Conservation (phyloP, 805 yeast species). For the Candida odintsovae region DNA sequence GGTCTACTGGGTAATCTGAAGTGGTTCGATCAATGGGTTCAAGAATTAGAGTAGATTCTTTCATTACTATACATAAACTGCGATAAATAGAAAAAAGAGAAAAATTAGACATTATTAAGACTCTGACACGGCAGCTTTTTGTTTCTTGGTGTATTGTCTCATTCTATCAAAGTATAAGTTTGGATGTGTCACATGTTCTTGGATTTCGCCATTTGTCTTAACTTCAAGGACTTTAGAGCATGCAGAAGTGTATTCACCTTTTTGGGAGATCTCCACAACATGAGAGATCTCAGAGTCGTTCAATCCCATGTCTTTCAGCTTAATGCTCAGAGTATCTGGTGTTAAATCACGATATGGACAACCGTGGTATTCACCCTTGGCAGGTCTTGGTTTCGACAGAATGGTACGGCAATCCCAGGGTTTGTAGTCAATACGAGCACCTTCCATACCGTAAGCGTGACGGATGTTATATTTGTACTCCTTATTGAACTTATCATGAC, state of each 20-base stretch:
- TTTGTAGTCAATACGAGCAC: conserved; percentile 76
- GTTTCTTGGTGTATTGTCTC: conserved; percentile 43
- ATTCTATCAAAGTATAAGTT: conserved; percentile 81
- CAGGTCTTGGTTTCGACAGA: conserved; percentile 64
- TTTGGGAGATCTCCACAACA: conserved; percentile 61
- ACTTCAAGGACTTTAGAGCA: conserved; percentile 85
- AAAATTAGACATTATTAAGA: not conserved
- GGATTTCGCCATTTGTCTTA: conserved; percentile 44
- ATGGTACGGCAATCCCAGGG: conserved; percentile 85
- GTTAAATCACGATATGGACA: conserved; percentile 84
- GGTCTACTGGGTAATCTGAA: conserved; percentile 38
- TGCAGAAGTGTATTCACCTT: conserved; percentile 75
- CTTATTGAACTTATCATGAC: conserved; percentile 73
- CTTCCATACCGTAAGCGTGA: conserved; percentile 89
- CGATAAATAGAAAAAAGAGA: not conserved
- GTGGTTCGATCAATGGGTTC: conserved; percentile 52
- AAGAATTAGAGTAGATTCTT: conserved; percentile 2
- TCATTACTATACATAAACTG: not conserved
- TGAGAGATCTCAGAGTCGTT: conserved; percentile 51
- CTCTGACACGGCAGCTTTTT: not conserved
- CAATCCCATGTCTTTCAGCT: conserved; percentile 61
- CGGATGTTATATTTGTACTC: conserved; percentile 86
- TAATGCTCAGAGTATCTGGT: conserved; percentile 52
- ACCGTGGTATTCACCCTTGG: conserved; percentile 72
- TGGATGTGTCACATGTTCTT: conserved; percentile 61